Evolutionary conservation across 2,329 filamentous ascomycete species (phyloP).

Genomic region (Epichloe baconii): DNA sequence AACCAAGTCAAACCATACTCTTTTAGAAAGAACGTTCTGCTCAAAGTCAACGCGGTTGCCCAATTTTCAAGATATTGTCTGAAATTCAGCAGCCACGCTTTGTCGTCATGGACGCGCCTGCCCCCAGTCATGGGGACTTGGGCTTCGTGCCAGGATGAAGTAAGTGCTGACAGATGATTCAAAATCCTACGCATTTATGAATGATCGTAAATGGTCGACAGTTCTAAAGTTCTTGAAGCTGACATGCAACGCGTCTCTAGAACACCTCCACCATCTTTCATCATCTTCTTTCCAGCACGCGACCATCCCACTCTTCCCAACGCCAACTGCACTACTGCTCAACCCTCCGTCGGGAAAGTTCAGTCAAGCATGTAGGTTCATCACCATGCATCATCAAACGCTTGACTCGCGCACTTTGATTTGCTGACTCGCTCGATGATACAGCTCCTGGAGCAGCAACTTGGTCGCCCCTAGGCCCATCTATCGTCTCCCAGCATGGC

Average conservation of each 20-base stretch:
- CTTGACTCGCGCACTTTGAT: neutral
- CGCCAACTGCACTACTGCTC: neutral
- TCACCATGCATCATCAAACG: neutral
- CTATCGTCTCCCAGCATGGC: conserved; percentile 18
- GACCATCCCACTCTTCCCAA: conserved; percentile 1
- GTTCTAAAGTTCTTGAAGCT: conserved; percentile 6
- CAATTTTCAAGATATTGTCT: conserved; percentile 3
- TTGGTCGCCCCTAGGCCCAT: conserved; percentile 10
- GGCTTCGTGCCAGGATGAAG: conserved; percentile 6
- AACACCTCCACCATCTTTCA: conserved; percentile 14
- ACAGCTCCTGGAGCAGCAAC: conserved; percentile 13
- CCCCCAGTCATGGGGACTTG: conserved; percentile 9
- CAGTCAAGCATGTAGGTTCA: conserved; percentile 2
- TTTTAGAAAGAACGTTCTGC: conserved; percentile 1
- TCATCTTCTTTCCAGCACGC: conserved; percentile 14
- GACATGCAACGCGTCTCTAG: conserved; percentile 5
- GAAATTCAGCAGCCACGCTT: conserved; percentile 3
- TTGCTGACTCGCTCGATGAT: neutral
- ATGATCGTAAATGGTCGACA: neutral
- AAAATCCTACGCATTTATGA: too few species aligned
- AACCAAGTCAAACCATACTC: neutral
- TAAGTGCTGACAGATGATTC: conserved; percentile 4
- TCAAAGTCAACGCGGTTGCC: conserved; percentile 4
- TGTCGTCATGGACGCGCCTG: conserved; percentile 9
- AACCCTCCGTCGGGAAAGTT: neutral